A percentile compares a stretch with the other conserved stretches of the same genome.
Evolutionary conservation across 2,329 filamentous ascomycete genomes (phyloP).

Genomic region (Trichoderma sp.): DNA sequence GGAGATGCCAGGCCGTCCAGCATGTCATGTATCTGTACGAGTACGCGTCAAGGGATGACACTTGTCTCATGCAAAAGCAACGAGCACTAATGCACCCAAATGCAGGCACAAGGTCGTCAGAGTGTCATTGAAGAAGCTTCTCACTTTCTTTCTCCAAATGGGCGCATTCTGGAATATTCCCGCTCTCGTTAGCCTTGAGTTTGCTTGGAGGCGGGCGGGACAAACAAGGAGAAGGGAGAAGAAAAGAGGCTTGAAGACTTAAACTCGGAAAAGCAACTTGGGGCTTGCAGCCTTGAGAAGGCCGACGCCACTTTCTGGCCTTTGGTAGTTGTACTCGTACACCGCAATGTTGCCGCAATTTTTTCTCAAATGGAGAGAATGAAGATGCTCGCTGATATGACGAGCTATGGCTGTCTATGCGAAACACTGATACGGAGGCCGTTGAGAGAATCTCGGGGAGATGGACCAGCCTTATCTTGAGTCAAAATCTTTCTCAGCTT

Average conservation of each 20-base stretch:
- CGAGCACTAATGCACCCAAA: constrained; percentile 13
- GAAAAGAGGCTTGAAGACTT: constrained; percentile 4
- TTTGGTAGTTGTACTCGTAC: neutral
- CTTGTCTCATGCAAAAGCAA: constrained; percentile 10
- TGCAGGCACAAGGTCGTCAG: neutral
- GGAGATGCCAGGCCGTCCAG: neutral
- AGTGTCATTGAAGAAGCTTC: neutral
- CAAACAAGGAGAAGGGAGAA: neutral
- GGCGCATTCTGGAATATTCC: constrained; percentile 21
- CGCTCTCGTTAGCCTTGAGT: neutral
- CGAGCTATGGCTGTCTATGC: too few relatives aligned
- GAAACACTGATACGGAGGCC: neutral
- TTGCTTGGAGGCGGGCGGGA: neutral
- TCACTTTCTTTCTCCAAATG: neutral
- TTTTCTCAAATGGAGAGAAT: neutral
- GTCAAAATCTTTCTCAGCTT: neutral
- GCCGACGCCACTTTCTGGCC: constrained; percentile 8
- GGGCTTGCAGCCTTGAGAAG: constrained; percentile 16
- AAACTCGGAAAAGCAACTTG: constrained; percentile 8
- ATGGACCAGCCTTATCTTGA: constrained; percentile 1
- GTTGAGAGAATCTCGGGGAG: too few relatives aligned
- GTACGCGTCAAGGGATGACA: neutral
- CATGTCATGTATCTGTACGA: neutral
- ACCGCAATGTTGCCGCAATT: neutral
- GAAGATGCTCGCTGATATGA: neutral